Conservation (phyloP, 352 stramenopile species). For the Phytophthora cactorum region DNA sequence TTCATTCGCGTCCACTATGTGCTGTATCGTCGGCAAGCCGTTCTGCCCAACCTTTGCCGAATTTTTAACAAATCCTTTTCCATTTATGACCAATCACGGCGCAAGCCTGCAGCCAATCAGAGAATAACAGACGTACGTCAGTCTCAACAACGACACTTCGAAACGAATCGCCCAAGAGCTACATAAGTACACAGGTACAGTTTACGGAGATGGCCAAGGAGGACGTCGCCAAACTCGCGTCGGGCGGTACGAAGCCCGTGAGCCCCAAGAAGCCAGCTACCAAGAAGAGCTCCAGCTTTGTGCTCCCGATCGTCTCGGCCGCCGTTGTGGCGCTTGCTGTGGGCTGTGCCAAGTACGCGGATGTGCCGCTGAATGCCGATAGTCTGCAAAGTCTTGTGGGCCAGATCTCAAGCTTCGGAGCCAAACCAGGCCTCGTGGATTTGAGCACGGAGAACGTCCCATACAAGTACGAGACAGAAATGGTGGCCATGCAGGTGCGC, state of each 20-base stretch:
- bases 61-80: not conserved
- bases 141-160: conserved; percentile 4
- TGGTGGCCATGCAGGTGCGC: conserved; percentile 53
- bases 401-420: conserved; percentile 14
- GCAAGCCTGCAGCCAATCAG: conserved; percentile 26
- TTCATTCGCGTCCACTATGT: conserved; percentile 26
- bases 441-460: conserved; percentile 22
- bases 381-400: conserved; percentile 26
- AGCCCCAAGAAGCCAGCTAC: conserved; percentile 16
- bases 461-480: conserved; percentile 70
- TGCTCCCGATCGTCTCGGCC: conserved; percentile 35
- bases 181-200: conserved; percentile 3
- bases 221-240: conserved; percentile 7
- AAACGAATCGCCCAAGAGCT: conserved; percentile 7
- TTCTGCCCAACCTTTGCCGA: not conserved
- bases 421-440: conserved; percentile 14
- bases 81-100: conserved; percentile 26
- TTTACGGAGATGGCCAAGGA: conserved; percentile 25
- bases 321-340: conserved; percentile 29
- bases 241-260: conserved; percentile 4
- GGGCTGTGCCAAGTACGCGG: conserved; percentile 30
- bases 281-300: conserved; percentile 24
- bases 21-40: conserved; percentile 10
- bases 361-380: conserved; percentile 34
- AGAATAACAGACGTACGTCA: conserved; percentile 14